These are phyloP conservation scores for Botrytis medusae DNA, from an alignment of 2,329 filamentous ascomycete species.

Conservation along the genomic window DNA sequence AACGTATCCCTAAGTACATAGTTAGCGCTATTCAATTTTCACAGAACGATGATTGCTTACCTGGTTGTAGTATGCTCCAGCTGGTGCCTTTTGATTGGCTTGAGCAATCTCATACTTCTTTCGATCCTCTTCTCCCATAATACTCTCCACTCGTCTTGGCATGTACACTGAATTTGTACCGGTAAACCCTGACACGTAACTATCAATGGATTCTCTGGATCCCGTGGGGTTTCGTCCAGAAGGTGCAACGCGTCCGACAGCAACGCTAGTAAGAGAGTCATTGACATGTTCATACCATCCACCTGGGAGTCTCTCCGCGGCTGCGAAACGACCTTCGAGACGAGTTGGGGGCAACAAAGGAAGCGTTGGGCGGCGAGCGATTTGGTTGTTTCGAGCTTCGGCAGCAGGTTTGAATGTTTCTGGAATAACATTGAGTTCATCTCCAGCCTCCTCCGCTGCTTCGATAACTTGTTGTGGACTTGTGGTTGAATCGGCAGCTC, in stretches of 20 bases:
- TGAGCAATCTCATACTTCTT: slow-evolving; percentile 72
- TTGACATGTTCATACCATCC: slow-evolving; percentile 70
- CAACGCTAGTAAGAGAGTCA: slow-evolving; percentile 62
- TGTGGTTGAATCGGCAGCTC: slow-evolving; percentile 70
- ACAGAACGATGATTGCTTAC: not conserved
- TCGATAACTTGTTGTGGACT: slow-evolving; percentile 84
- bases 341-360: slow-evolving; percentile 70
- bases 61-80: slow-evolving; percentile 40
- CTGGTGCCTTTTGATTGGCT: slow-evolving; percentile 47
- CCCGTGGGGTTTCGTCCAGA: slow-evolving; percentile 45
- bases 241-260: slow-evolving; percentile 42
- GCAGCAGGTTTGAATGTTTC: slow-evolving; percentile 73
- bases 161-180: slow-evolving; percentile 61
- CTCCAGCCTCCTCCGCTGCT: slow-evolving; percentile 72
- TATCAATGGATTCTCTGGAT: slow-evolving; percentile 65
- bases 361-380: slow-evolving; percentile 51
- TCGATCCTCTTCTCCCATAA: slow-evolving; percentile 77
- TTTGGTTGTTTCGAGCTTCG: slow-evolving; percentile 50
- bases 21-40: not conserved
- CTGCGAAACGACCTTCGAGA: slow-evolving; percentile 76
- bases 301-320: slow-evolving; percentile 64
- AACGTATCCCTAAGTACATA: slow-evolving; percentile 45
- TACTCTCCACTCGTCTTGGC: slow-evolving; percentile 60
- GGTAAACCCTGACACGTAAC: slow-evolving; percentile 58
- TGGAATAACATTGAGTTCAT: slow-evolving; percentile 86